Base-by-base conservation (phyloP, 257 asterid species). In the Nicotiana otophora region DNA sequence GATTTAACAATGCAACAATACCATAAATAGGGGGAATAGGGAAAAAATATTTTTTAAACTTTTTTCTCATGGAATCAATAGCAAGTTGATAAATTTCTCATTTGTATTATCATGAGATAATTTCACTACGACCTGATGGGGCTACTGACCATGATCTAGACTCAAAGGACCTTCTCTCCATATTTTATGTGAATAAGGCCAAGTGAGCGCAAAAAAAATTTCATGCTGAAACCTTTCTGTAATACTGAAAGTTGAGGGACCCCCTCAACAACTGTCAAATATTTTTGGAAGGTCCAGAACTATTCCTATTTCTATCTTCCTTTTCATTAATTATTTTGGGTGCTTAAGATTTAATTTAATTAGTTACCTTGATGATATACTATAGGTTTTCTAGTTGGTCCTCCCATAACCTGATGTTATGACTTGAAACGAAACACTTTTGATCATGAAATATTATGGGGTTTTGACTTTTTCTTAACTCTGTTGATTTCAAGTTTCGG, bases 41-140 rank as follows among this genome's bases (percentile, higher is more conserved):
- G n/a, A n/a, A n/a, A n/a, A n/a, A n/a, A n/a, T n/a, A n/a, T n/a
- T n/a, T n/a, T n/a, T n/a, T n/a, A n/a, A n/a, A n/a, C n/a, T n/a
- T n/a, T n/a, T n/a, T n/a, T n/a, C n/a, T n/a, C n/a, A n/a, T n/a
- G n/a, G n/a, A n/a, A n/a, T n/a, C n/a, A n/a, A n/a, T n/a, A n/a
- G n/a, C n/a, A n/a, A n/a, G n/a, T n/a, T n/a, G n/a, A n/a, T n/a
- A n/a, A n/a, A n/a, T n/a, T n/a, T n/a, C n/a, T 46, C 23, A 23
- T 74, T 74, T 23, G 61, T 74, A 74, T 48, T 74, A 23, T 48
- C 79, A 74, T 74, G 79, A 46, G 79, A 23, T 48, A 48, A 74
- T 12, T 48, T 48, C 79, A 46, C 62, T 46, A 23, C 23, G 60
- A 7, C 36, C 60, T 42, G 78, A 46, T 42, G 78, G 61, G 11